A percentile compares a stretch with the other conserved stretches of the same genome.
These are phyloP conservation scores for Trametes polyzona DNA, from an alignment of 1,284 basidiomycete genomes.

Conservation along the genomic window DNA sequence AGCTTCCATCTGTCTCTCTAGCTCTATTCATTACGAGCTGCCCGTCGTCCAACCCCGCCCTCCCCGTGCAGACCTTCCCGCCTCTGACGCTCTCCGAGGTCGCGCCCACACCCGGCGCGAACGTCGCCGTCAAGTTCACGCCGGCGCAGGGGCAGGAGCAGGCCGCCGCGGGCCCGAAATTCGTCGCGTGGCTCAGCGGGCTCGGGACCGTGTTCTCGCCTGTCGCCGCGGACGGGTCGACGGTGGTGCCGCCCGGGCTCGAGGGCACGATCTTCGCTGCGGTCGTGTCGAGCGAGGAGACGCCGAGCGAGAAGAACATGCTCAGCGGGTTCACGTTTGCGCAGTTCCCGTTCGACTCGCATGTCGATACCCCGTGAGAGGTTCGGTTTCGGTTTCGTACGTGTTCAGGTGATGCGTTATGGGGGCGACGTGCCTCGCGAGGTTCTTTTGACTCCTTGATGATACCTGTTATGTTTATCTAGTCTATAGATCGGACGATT, in stretches of 20 bases:
- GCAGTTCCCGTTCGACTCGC: constrained; percentile 31
- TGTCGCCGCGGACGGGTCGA: constrained; percentile 35
- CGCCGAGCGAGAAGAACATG: constrained; percentile 28
- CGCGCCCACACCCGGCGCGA: constrained; percentile 29
- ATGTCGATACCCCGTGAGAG: neutral
- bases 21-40: constrained; percentile 32
- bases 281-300: constrained; percentile 30
- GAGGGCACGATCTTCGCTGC: constrained; percentile 37
- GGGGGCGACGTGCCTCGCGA: no score
- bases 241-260: constrained; percentile 34
- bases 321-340: constrained; percentile 36
- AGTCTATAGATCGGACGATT: no score
- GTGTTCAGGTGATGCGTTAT: no score
- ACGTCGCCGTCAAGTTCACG: constrained; percentile 30
- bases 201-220: constrained; percentile 38
- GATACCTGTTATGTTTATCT: no score
- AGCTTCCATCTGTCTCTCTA: constrained; percentile 9
- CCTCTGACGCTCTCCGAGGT: constrained; percentile 32
- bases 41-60: constrained; percentile 43
- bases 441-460: no score
- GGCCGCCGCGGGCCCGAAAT: constrained; percentile 19
- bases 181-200: constrained; percentile 44
- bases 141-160: neutral
- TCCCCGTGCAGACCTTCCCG: constrained; percentile 45
- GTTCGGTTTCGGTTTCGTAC: no score